Evolutionary conservation across 495 filamentous ascomycete genomes (phyloP), one percentile per base, ranked within the genome.

Genomic region (Aspergillus conjunctus): DNA sequence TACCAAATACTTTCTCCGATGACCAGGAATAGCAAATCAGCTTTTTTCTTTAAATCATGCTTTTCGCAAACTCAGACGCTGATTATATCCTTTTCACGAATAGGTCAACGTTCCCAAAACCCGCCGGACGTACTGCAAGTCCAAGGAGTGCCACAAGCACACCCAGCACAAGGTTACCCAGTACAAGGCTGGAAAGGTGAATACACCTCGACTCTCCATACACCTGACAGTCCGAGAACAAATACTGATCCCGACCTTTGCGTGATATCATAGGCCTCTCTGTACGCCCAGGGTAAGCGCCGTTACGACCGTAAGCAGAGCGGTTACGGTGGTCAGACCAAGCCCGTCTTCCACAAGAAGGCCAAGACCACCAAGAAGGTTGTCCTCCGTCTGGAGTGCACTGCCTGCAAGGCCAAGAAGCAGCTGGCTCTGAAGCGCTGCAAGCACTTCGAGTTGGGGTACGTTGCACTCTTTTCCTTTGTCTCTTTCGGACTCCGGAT

Each of bases 351-450:
- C 89, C 93, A 97, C 90, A 98, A 98, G 88, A 97, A 97, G 86
- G 95, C 95, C 64, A 99, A 99, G 89, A 98, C 95, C 66, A 99
- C 95, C 71, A 99, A 98, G 88, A 99, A 99, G 90, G 88, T 99
- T 68, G 95, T 99, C 76, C 83, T 99, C 71, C 85, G 95, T 80
- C 82, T 99, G 73, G 94, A 99, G 81, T 98, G 95, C 83, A 93
- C 90, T 68, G 66, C 73, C 46, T 98, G 94, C 90, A 98, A 98
- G 88, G 88, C 91, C 71, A 99, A 98, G 91, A 91, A 92, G 77
- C 95, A 98, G 83, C 83, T 98, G 68, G 85, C 93, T 70, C 83
- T 98, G 76, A 98, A 98, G 88, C 91, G 93, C 73, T 97, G 93
- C 91, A 98, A 98, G 88, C 93, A 98, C 87, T 98, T 98, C 83